phyloP scores from a whole-genome alignment of 2,329 filamentous ascomycete genomes.

The Xylariaceae sp. region DNA sequence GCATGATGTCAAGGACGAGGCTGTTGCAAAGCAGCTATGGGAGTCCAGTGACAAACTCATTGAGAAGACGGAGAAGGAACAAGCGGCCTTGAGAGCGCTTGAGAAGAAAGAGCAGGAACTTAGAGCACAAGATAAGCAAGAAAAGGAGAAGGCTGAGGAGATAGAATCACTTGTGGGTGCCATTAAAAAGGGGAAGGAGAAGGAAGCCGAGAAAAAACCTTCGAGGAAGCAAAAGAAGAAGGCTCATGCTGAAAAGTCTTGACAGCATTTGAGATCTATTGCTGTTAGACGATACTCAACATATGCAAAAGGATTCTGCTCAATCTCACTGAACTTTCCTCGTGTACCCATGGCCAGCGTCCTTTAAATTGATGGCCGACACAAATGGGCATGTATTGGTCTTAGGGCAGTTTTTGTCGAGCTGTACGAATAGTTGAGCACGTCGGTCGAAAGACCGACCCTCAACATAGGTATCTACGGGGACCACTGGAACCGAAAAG shows the following conservation, averaged over 20 bases:
- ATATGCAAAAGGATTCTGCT: too few relatives aligned
- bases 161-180: constrained; percentile 23
- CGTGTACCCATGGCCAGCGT: too few relatives aligned
- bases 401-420: too few relatives aligned
- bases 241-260: constrained; percentile 15
- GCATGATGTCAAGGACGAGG: constrained; percentile 72
- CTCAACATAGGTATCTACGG: too few relatives aligned
- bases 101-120: constrained; percentile 38
- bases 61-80: constrained; percentile 74
- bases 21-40: constrained; percentile 81
- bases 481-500: too few relatives aligned
- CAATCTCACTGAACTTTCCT: too few relatives aligned
- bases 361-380: too few relatives aligned
- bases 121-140: constrained; percentile 24
- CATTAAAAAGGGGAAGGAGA: constrained; percentile 29
- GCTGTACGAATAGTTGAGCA: too few relatives aligned
- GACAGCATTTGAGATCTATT: too few relatives aligned
- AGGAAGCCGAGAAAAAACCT: constrained; percentile 27
- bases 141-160: constrained; percentile 26
- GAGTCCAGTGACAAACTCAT: constrained; percentile 82
- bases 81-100: constrained; percentile 45
- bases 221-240: constrained; percentile 29
- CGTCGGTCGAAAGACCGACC: too few relatives aligned
- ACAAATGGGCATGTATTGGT: too few relatives aligned
- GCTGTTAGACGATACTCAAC: too few relatives aligned